Evolutionary conservation across 495 filamentous ascomycete genomes (phyloP).

Genomic region (Lepidopterella palustris): DNA sequence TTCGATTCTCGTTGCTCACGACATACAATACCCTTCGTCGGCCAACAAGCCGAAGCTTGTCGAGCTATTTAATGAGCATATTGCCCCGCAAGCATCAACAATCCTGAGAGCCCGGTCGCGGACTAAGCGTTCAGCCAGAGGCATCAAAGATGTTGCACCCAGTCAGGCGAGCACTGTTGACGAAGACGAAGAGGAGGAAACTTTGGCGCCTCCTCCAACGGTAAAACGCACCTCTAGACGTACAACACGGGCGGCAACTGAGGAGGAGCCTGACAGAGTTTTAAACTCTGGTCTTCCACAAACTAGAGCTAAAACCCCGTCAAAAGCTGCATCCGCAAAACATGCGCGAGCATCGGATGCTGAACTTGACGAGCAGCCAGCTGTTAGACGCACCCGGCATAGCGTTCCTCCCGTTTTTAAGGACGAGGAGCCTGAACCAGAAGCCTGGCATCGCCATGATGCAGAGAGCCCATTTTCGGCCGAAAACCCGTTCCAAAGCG

Average conservation of each 20-base stretch:
- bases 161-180: conserved; percentile 48
- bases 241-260: conserved; percentile 21
- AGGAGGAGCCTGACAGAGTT: conserved; percentile 25
- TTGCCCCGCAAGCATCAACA: conserved; percentile 69
- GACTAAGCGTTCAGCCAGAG: conserved; percentile 71
- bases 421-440: conserved; percentile 32
- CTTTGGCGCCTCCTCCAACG: conserved; percentile 41
- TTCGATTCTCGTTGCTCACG: conserved; percentile 80
- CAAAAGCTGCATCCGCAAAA: conserved; percentile 47
- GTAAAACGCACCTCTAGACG: conserved; percentile 23
- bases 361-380: conserved; percentile 35
- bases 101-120: conserved; percentile 66
- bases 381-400: conserved; percentile 22
- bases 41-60: conserved; percentile 86
- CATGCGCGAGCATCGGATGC: conserved; percentile 47
- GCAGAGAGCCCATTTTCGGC: conserved; percentile 63
- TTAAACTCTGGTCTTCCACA: conserved; percentile 27
- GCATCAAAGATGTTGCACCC: conserved; percentile 71
- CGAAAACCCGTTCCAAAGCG: conserved; percentile 95
- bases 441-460: conserved; percentile 13
- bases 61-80: conserved; percentile 70
- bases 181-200: conserved; percentile 37
- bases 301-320: conserved; percentile 43
- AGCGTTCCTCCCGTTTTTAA: conserved; percentile 49
- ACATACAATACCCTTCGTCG: conserved; percentile 73